phyloP scores from a whole-genome alignment of 306 rosid species.

The Dicorynia guianensis region DNA sequence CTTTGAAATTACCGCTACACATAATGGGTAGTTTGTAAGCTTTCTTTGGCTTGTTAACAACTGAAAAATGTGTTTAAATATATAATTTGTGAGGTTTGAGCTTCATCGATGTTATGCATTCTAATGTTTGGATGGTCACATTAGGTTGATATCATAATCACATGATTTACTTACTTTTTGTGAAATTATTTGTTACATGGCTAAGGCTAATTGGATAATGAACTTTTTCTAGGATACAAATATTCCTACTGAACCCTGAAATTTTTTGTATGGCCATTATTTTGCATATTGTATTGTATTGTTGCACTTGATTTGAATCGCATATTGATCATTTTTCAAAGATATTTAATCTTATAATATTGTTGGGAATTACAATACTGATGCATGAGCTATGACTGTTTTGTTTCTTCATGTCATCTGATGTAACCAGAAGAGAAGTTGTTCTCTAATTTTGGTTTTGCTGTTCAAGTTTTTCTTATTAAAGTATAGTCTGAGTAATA shows the following conservation, averaged over 20 bases:
- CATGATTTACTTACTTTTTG: not conserved
- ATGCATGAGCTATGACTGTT: slow-evolving; percentile 18
- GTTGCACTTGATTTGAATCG: not conserved
- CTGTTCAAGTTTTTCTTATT: not conserved
- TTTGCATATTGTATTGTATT: not conserved
- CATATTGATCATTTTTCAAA: slow-evolving; percentile 2
- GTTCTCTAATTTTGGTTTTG: not conserved
- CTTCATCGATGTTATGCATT: not conserved
- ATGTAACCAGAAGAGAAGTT: slow-evolving; percentile 11
- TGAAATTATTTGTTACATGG: not conserved
- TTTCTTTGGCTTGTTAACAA: slow-evolving; percentile 3
- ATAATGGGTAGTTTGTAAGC: not conserved
- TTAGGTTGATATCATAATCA: not conserved
- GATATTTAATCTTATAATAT: not conserved
- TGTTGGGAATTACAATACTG: slow-evolving; percentile 22
- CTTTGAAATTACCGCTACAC: slow-evolving; percentile 13
- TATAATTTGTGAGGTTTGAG: slow-evolving; percentile 6
- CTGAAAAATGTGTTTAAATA: not conserved
- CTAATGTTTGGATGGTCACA: not conserved
- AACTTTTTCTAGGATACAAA: slow-evolving; percentile 9
- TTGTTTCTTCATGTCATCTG: slow-evolving; percentile 16
- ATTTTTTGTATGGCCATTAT: not conserved
- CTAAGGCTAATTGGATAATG: not conserved
- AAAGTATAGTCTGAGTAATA: not conserved
- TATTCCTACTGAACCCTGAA: not conserved